These are phyloP conservation scores for Gnomoniopsis sp. DNA, from an alignment of 2,329 filamentous ascomycete genomes.

Conservation along the genomic window DNA sequence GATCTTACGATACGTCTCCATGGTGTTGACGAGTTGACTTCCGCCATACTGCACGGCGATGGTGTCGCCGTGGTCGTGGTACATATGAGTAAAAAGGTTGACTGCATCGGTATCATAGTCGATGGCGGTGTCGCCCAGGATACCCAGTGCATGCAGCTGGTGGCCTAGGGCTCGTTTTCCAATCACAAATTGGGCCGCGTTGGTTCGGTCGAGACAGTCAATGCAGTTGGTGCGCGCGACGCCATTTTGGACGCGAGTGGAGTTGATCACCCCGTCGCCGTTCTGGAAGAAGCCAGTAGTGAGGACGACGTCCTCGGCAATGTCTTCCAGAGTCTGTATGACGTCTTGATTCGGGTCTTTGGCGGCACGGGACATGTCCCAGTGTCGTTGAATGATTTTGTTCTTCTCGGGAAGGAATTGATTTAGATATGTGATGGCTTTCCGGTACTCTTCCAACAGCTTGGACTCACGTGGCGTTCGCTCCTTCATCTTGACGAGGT, in stretches of 20 bases:
- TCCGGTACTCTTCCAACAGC: slow-evolving; percentile 79
- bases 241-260: slow-evolving; percentile 78
- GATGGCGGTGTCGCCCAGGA: slow-evolving; percentile 72
- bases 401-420: slow-evolving; percentile 82
- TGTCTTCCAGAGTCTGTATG: slow-evolving; percentile 83
- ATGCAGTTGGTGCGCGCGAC: slow-evolving; percentile 96
- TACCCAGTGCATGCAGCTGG: slow-evolving; percentile 86
- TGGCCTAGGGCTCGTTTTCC: slow-evolving; percentile 90
- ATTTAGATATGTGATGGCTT: slow-evolving; percentile 87
- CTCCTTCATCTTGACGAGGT: slow-evolving; percentile 86
- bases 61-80: slow-evolving; percentile 94
- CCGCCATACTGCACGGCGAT: slow-evolving; percentile 98
- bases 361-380: slow-evolving; percentile 96
- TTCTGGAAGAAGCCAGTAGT: slow-evolving; percentile 95
- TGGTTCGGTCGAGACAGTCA: slow-evolving; percentile 94
- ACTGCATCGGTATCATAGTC: slow-evolving; percentile 95
- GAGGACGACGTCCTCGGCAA: slow-evolving; percentile 81
- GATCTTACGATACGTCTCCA: slow-evolving; percentile 98
- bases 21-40: slow-evolving; percentile 96
- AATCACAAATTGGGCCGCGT: slow-evolving; percentile 96
- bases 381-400: slow-evolving; percentile 90
- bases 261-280: slow-evolving; percentile 65
- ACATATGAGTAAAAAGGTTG: slow-evolving; percentile 97
- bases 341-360: slow-evolving; percentile 92
- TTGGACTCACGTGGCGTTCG: slow-evolving; percentile 89